These are phyloP conservation scores for Sindora glabra DNA, from an alignment of 306 rosid species.

Conservation along the genomic window DNA sequence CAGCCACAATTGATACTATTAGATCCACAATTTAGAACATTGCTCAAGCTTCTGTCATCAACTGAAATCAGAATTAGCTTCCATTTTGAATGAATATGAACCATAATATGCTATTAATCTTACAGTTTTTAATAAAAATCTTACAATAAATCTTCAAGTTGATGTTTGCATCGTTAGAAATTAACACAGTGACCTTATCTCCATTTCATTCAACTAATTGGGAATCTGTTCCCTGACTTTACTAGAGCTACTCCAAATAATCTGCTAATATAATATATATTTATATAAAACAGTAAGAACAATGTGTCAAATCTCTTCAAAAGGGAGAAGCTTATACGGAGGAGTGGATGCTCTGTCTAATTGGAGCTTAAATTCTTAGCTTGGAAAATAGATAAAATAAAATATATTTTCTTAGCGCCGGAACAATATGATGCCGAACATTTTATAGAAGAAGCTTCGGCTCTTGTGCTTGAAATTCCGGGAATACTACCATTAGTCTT, in stretches of 20 bases:
- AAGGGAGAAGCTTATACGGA: constrained; percentile 3
- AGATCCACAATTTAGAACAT: too few species aligned
- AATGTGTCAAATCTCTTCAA: constrained; percentile 35
- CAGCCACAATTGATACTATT: too few species aligned
- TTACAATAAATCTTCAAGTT: not conserved
- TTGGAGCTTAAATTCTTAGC: constrained; percentile 5
- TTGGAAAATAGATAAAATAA: constrained; percentile 11
- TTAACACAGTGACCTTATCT: constrained; percentile 14
- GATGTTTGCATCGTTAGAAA: constrained; percentile 20
- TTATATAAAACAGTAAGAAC: constrained; percentile 18
- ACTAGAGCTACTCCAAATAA: not conserved
- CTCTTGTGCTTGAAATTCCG: not conserved
- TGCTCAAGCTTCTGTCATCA: not conserved
- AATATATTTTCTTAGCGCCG: too few species aligned
- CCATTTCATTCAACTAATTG: not conserved
- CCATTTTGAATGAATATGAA: not conserved
- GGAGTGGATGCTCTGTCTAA: constrained; percentile 16
- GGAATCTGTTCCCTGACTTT: constrained; percentile 31
- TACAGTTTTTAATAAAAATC: not conserved
- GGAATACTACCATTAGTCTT: constrained; percentile 19
- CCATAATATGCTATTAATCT: constrained; percentile 10
- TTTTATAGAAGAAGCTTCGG: not conserved
- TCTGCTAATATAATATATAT: constrained; percentile 1
- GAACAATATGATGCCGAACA: not conserved
- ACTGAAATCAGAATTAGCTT: constrained; percentile 10